Conservation (phyloP, 441 rosid species). For the Sinapis alba region DNA sequence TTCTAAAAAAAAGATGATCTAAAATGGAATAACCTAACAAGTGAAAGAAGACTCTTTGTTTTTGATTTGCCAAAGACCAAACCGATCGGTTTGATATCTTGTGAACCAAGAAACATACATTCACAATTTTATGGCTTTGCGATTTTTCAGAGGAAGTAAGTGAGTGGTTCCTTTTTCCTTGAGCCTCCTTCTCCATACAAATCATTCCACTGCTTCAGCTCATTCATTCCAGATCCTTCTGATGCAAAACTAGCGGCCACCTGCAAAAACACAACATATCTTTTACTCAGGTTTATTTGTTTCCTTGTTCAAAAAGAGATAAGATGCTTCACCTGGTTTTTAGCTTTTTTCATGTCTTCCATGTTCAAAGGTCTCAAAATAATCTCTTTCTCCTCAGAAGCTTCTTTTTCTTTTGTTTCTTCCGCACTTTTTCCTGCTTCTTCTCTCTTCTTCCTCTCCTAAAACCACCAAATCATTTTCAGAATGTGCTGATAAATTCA, state of each 20-base stretch:
- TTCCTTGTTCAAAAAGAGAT: not conserved
- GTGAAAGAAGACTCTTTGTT: conserved; percentile 8
- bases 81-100: conserved; percentile 20
- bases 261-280: conserved; percentile 44
- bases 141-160: conserved; percentile 73
- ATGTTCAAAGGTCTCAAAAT: conserved; percentile 67
- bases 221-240: conserved; percentile 73
- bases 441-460: conserved; percentile 65
- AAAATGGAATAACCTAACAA: conserved; percentile 16
- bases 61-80: conserved; percentile 13
- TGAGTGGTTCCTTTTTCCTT: conserved; percentile 81
- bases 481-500: not conserved
- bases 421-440: conserved; percentile 58
- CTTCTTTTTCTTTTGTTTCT: conserved; percentile 42
- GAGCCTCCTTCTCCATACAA: conserved; percentile 91
- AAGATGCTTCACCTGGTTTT: conserved; percentile 67
- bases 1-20: not conserved
- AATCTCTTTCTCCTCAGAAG: conserved; percentile 55
- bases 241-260: conserved; percentile 88
- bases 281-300: conserved; percentile 9
- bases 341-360: conserved; percentile 94
- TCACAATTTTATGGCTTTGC: conserved; percentile 9
- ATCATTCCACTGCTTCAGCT: conserved; percentile 93
- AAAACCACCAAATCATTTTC: not conserved
- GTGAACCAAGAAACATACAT: conserved; percentile 26